Percentiles rank a stretch among this genome's conserved stretches.
Conservation (phyloP, 208 protist genomes). For the Leishmania amazonensis region DNA sequence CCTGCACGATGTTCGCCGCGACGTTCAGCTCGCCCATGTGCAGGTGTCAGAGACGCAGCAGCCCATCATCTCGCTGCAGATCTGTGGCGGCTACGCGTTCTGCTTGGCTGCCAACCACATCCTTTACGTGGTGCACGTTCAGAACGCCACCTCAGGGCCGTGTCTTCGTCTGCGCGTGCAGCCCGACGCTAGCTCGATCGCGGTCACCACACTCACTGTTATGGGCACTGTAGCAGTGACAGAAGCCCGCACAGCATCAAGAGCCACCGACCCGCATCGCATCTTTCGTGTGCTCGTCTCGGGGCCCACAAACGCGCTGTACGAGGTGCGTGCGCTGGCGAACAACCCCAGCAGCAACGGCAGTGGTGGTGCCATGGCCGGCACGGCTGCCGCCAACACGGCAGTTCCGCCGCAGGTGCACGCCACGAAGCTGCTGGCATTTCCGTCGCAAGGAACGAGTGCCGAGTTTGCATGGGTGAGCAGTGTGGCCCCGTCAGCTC, state of each 20-base stretch:
- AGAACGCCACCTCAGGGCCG: slow-evolving; percentile 25
- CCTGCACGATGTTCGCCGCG: slow-evolving; percentile 63
- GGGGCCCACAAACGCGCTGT: slow-evolving; percentile 61
- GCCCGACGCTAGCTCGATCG: slow-evolving; percentile 51
- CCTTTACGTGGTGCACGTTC: slow-evolving; percentile 52
- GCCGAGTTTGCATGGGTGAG: slow-evolving; percentile 75
- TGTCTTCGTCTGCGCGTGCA: slow-evolving; percentile 45
- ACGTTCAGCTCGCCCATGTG: slow-evolving; percentile 51
- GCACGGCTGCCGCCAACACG: neutral
- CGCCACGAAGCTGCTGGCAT: slow-evolving; percentile 53
- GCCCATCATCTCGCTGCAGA: slow-evolving; percentile 47
- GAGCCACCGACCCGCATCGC: neutral
- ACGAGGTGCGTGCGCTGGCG: slow-evolving; percentile 32
- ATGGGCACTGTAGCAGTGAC: neutral
- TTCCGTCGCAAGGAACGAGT: slow-evolving; percentile 71
- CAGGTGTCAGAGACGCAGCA: slow-evolving; percentile 70
- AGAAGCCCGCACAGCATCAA: neutral
- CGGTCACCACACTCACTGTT: slow-evolving; percentile 26
- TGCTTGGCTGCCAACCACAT: slow-evolving; percentile 51
- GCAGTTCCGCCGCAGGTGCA: slow-evolving; percentile 26
- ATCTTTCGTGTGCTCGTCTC: slow-evolving; percentile 59
- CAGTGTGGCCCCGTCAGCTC: neutral
- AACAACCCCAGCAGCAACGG: neutral
- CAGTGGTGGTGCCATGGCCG: neutral
- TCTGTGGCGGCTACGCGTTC: slow-evolving; percentile 51